Base-by-base conservation (phyloP, 805 yeast species). In the Yarrowia sp. region DNA sequence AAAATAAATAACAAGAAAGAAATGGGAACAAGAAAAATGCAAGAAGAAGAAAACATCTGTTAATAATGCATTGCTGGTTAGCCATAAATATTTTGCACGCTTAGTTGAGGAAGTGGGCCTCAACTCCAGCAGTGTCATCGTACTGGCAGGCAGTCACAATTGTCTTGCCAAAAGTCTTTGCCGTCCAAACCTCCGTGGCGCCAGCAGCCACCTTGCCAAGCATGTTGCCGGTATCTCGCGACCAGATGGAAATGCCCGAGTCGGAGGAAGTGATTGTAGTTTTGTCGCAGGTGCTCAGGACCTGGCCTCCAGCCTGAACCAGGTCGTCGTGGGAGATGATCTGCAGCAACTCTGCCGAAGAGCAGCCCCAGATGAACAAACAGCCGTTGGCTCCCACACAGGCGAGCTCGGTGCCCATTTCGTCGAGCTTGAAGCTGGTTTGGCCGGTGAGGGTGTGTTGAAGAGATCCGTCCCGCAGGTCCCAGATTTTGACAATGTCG, bases 111-210 rank as follows among this genome's bases (percentile, higher is more conserved):
- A 47, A 47, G n/a, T 47, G 55, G 4, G 55, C 55, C 38, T 47
- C 55, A 2, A 47, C 55, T 47, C 55, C 55, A 21, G 55, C 55
- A 6, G 38, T 13, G 12, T 31, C 32, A 14, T 47, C 55, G 27
- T 47, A 47, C 27, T 31, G 55, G n/a, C 55, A 47, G 4, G 55
- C 55, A 19, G 55, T 31, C 25, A 47, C 55, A 21, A 47, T 32
- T 10, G 55, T 47, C 55, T 32, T 31, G 14, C 38, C 38, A 14
- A 24, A 25, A 0, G 55, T 32, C 27, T 21, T 31, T 14, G 38
- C 55, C 4, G 21, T 27, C 55, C 55, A 47, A 27, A 47, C 8
- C n/a, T 47, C 38, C 12, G 36, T 47, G 8, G 55, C 55, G 4
- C 55, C 55, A 14, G 55, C 19, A 7, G 55, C 36, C 24, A 47